Percentiles rank a stretch among this genome's conserved stretches.
phyloP scores from a whole-genome alignment of 2,329 filamentous ascomycete genomes.

The Xylariaceae sp. region DNA sequence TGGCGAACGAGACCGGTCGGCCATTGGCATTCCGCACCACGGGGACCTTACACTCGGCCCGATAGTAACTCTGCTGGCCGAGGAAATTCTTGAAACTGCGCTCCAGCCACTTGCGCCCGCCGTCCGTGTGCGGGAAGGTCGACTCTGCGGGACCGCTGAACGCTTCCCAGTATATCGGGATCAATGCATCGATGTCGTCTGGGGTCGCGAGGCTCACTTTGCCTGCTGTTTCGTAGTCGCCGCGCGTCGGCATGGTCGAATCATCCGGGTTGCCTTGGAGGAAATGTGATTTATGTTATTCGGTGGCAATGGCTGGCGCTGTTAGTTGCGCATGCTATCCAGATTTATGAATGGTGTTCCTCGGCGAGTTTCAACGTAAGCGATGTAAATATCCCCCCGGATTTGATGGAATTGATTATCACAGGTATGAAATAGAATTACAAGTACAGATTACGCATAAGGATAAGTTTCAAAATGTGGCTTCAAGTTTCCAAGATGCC shows the following conservation, averaged over 20 bases:
- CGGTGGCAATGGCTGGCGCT: too few species aligned
- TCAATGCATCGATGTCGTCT: slow-evolving; percentile 21
- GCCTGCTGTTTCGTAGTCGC: slow-evolving; percentile 7
- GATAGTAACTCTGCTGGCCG: slow-evolving; percentile 20
- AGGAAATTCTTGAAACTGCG: slow-evolving; percentile 25
- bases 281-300: neutral
- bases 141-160: slow-evolving; percentile 21
- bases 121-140: slow-evolving; percentile 22
- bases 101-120: slow-evolving; percentile 22
- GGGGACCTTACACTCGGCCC: slow-evolving; percentile 19
- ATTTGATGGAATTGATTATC: too few species aligned
- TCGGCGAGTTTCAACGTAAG: too few species aligned
- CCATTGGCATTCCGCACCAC: slow-evolving; percentile 21
- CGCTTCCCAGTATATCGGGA: slow-evolving; percentile 24
- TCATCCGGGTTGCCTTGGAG: neutral
- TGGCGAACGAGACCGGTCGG: slow-evolving; percentile 18
- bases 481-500: too few species aligned
- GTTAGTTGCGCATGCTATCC: too few species aligned
- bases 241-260: neutral
- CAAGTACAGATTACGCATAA: too few species aligned
- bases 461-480: too few species aligned
- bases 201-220: slow-evolving; percentile 21
- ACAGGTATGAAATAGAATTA: too few species aligned
- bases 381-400: too few species aligned
- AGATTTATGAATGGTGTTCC: too few species aligned